Base-by-base conservation (phyloP, 345 rosid genomes). In the Syzygium aromaticum region DNA sequence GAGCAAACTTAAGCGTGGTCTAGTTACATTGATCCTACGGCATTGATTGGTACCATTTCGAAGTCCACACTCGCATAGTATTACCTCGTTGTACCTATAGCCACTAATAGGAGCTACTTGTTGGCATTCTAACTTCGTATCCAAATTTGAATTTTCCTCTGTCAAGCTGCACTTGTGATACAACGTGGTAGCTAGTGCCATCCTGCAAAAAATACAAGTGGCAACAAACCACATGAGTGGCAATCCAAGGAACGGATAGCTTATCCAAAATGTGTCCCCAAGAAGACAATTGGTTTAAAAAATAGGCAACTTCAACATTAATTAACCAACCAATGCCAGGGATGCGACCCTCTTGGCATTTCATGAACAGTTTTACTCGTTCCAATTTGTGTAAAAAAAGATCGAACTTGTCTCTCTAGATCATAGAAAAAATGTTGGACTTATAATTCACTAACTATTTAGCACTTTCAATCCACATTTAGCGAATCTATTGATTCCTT, bases 401-500 rank as follows among this genome's bases (percentile, higher is more conserved):
- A 61, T 30, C 6, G 0, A 61, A 27, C 11, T 13, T 5, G 5
- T 13, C 33, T 61, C 1, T 61, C 33, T 2, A 0, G 17, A n/a
- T 0, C 33, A 61, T 13, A 61, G 30, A n/a, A 61, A 61, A 61
- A 0, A 61, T 6, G 17, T 13, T 1, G 19, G 33, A 61, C 17
- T 0, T n/a, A n/a, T 61, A 61, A 27, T n/a, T n/a, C 33, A 61
- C 4, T 6, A 61, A 61, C 67, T n/a, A 0, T 61, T 5, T 61
- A 61, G 33, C 17, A 61, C 7, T 61, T n/a, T 10, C 6, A 13
- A 61, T 61, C 33, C 13, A 12, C 33, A 2, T 61, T 61, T 27
- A 61, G 17, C 64, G n/a, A 61, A 61, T 61, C 67, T 27, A 61
- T 61, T 2, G 17, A 3, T n/a, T 61, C 67, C 28, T 28, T 61